Evolutionary conservation across 2,329 filamentous ascomycete species (phyloP).

Genomic region (Ascochyta clinopodiicola): DNA sequence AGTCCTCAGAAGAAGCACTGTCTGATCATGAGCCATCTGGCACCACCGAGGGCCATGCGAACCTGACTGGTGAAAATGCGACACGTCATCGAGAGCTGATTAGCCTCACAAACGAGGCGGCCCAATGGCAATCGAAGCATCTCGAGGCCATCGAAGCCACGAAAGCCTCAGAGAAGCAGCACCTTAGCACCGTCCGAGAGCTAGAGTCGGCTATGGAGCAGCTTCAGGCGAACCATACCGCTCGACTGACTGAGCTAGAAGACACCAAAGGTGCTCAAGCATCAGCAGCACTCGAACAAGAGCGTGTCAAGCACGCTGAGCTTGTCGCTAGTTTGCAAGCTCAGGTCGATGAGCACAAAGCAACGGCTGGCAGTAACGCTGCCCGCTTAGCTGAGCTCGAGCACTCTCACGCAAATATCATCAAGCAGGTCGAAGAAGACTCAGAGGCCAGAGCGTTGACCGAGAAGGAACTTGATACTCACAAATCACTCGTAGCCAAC

Average conservation of each 20-base stretch:
- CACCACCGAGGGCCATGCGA: constrained; percentile 15
- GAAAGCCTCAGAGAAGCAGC: constrained; percentile 73
- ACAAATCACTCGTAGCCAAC: constrained; percentile 60
- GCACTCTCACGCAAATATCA: constrained; percentile 69
- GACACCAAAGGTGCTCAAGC: constrained; percentile 36
- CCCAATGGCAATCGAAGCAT: constrained; percentile 79
- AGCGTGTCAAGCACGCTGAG: constrained; percentile 56
- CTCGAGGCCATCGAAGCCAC: constrained; percentile 72
- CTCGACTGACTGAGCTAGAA: constrained; percentile 40
- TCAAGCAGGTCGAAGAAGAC: constrained; percentile 71
- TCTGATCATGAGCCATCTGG: constrained; percentile 23
- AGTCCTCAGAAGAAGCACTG: constrained; percentile 24
- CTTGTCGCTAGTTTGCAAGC: constrained; percentile 66
- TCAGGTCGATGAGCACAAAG: constrained; percentile 83
- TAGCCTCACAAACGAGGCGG: constrained; percentile 73
- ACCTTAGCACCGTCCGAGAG: constrained; percentile 74
- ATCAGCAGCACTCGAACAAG: constrained; percentile 47
- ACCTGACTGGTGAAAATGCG: constrained; percentile 31
- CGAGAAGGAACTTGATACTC: constrained; percentile 59
- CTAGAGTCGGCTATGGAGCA: constrained; percentile 68
- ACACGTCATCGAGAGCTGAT: constrained; percentile 65
- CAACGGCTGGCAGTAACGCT: constrained; percentile 71
- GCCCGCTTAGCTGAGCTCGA: constrained; percentile 77
- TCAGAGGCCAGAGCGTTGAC: constrained; percentile 65
- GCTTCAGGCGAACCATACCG: constrained; percentile 44